phyloP scores from a whole-genome alignment of 495 filamentous ascomycete species.

The Neurospora terricola region DNA sequence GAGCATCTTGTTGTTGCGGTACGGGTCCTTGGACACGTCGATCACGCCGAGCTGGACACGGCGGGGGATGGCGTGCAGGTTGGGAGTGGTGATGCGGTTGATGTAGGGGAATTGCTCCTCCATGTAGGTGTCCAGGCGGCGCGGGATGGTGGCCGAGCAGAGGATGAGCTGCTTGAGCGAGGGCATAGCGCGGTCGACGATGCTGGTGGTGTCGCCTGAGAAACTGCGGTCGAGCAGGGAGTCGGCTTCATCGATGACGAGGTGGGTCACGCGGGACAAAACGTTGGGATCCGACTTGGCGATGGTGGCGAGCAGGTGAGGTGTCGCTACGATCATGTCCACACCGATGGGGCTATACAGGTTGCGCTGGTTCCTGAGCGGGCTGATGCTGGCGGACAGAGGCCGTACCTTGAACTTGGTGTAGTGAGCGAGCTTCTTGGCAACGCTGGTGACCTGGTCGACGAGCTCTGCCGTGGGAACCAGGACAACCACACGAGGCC shows the following conservation, averaged over 20 bases:
- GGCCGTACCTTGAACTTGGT: constrained; percentile 72
- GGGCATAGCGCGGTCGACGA: constrained; percentile 66
- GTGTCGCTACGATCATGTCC: constrained; percentile 79
- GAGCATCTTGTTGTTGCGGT: constrained; percentile 78
- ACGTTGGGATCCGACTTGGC: constrained; percentile 80
- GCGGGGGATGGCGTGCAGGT: constrained; percentile 89
- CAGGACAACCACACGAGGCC: constrained; percentile 76
- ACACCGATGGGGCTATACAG: constrained; percentile 74
- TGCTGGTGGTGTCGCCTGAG: constrained; percentile 63
- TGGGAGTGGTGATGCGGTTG: constrained; percentile 77
- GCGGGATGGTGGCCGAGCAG: constrained; percentile 93
- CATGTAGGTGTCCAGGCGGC: constrained; percentile 75
- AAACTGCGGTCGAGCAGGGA: constrained; percentile 91
- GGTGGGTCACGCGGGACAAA: constrained; percentile 73
- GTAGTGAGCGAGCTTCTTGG: constrained; percentile 71
- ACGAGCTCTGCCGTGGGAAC: constrained; percentile 94
- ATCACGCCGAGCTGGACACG: constrained; percentile 90
- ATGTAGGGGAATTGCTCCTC: constrained; percentile 72
- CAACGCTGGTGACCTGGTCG: constrained; percentile 67
- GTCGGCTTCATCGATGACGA: constrained; percentile 91
- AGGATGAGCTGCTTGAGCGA: constrained; percentile 83
- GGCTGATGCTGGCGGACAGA: constrained; percentile 65
- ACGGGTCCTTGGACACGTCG: constrained; percentile 80
- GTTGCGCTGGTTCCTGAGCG: constrained; percentile 73
- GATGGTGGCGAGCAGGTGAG: constrained; percentile 77